Evolutionary conservation across 306 rosid genomes (phyloP).

Genomic region (Canavalia gladiata): DNA sequence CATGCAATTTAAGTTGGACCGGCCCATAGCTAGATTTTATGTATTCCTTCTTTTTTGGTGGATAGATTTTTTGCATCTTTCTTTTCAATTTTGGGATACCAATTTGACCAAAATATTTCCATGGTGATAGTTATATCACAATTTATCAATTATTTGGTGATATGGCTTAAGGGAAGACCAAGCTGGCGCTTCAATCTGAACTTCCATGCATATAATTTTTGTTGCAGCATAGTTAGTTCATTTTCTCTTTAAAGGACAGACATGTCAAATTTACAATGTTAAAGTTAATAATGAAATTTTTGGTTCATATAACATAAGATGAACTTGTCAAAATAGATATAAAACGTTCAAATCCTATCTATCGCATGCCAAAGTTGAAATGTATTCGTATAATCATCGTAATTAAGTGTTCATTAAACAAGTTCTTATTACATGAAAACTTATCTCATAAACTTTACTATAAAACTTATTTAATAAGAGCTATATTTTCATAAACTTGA

Average conservation of each 20-base stretch:
- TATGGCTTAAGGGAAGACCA: background rate
- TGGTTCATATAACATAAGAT: background rate
- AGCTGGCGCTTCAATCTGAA: background rate
- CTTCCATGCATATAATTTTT: constrained; percentile 5
- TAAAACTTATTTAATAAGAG: background rate
- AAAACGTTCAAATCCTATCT: background rate
- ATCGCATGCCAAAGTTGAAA: constrained; percentile 7
- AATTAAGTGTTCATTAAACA: background rate
- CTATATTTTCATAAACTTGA: background rate
- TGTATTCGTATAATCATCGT: background rate
- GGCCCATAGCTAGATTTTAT: background rate
- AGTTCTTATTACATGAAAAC: background rate
- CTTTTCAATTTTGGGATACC: background rate
- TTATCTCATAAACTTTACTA: background rate
- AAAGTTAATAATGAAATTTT: background rate
- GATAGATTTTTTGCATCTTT: background rate
- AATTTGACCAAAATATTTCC: background rate
- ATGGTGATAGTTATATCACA: background rate
- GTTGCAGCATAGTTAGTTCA: background rate
- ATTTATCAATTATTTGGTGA: background rate
- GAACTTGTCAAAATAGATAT: background rate
- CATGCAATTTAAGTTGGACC: background rate
- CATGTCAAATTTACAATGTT: constrained; percentile 5
- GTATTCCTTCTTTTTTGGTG: background rate
- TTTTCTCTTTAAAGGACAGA: background rate